Evolutionary conservation across 805 yeast species (phyloP).

Genomic region (Geotrichum ghanense): DNA sequence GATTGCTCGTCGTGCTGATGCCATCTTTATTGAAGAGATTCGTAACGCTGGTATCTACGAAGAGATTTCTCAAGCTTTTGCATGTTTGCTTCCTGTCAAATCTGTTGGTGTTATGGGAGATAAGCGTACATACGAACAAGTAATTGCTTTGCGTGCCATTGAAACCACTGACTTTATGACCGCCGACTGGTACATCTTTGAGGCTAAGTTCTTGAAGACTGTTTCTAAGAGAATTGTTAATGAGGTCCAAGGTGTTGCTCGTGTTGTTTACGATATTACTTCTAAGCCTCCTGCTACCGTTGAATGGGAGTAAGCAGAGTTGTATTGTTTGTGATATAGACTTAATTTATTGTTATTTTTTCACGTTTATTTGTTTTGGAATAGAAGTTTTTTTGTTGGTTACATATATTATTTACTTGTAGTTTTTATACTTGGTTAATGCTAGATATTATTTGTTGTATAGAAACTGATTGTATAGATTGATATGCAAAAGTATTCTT

Average conservation of each 20-base stretch:
- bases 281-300: constrained; percentile 99
- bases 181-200: constrained; percentile 97
- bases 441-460: constrained; percentile 1
- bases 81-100: constrained; percentile 91
- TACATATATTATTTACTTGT: not conserved
- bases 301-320: constrained; percentile 76
- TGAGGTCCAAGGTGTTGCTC: constrained; percentile 97
- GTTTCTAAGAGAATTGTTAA: constrained; percentile 95
- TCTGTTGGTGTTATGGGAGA: constrained; percentile 99
- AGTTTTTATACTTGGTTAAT: constrained; percentile 2
- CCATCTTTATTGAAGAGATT: constrained; percentile 92
- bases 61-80: constrained; percentile 94
- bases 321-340: no score
- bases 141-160: constrained; percentile 95
- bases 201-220: constrained; percentile 79
- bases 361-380: not conserved
- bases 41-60: constrained; percentile 84
- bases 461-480: not conserved
- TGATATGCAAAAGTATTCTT: no score
- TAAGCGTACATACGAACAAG: constrained; percentile 98
- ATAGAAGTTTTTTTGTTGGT: not conserved
- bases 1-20: constrained; percentile 96
- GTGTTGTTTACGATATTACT: constrained; percentile 97
- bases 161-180: constrained; percentile 99
- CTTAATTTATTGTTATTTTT: no score